These are phyloP conservation scores for Podila horticola DNA, from an alignment of 192 early-diverging fungal species.

Conservation along the genomic window DNA sequence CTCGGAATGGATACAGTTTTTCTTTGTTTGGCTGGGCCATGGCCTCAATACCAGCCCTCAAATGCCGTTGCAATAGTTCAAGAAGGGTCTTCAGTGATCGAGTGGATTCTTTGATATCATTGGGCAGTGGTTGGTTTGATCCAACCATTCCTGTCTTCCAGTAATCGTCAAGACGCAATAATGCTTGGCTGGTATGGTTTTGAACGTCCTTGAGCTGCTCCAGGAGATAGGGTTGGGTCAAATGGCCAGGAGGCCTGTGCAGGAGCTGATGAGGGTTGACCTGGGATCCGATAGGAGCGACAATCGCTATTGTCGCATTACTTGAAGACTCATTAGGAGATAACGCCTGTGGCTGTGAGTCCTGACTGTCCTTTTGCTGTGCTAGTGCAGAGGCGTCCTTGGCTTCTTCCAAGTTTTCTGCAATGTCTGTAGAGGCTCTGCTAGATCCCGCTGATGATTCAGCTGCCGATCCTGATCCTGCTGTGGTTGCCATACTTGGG, in stretches of 20 bases:
- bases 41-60: slow-evolving; percentile 34
- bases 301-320: not conserved
- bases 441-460: not conserved
- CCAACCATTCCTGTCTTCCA: slow-evolving; percentile 1
- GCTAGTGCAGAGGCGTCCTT: too few species aligned
- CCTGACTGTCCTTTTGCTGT: too few species aligned
- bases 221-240: slow-evolving; percentile 44
- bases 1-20: slow-evolving; percentile 40
- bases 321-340: not conserved
- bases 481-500: not conserved
- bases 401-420: too few species aligned
- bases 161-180: slow-evolving; percentile 34
- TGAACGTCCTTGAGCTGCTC: slow-evolving; percentile 47
- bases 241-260: slow-evolving; percentile 30
- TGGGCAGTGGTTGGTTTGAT: not conserved
- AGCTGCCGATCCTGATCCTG: not conserved
- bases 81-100: slow-evolving; percentile 29
- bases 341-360: not conserved
- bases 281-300: not conserved
- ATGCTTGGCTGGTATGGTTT: slow-evolving; percentile 27
- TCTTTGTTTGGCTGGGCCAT: slow-evolving; percentile 47
- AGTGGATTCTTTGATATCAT: slow-evolving; percentile 19
- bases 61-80: slow-evolving; percentile 29
- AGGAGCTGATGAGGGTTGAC: slow-evolving; percentile 16
- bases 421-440: too few species aligned